These are phyloP conservation scores for Cercospora sp. DNA, from an alignment of 2,329 filamentous ascomycete species.

Conservation along the genomic window DNA sequence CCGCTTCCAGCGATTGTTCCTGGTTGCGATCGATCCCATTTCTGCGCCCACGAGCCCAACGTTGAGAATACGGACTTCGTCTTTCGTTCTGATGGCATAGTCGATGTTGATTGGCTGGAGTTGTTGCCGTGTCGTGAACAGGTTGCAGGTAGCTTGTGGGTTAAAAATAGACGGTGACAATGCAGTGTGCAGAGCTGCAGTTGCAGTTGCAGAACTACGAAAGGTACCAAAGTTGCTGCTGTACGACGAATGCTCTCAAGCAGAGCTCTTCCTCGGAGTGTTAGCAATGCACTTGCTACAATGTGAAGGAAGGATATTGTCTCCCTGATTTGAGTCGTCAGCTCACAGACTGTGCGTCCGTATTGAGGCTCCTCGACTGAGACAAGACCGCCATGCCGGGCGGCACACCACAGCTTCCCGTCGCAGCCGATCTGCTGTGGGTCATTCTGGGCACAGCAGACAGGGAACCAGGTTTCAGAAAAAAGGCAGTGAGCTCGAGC, in stretches of 20 bases:
- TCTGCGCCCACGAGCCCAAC: background rate
- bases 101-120: slow-evolving; percentile 2
- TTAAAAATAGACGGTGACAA: background rate
- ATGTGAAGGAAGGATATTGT: background rate
- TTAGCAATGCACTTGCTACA: background rate
- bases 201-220: background rate
- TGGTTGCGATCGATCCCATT: background rate
- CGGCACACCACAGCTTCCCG: background rate
- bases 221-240: background rate
- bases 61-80: background rate
- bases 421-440: background rate
- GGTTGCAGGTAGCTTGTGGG: background rate
- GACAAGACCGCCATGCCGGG: slow-evolving; percentile 1
- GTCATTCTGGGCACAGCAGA: background rate
- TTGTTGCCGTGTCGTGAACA: background rate
- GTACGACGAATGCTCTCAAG: background rate
- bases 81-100: background rate
- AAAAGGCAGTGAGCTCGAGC: background rate
- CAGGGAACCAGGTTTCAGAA: slow-evolving; percentile 2
- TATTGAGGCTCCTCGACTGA: background rate
- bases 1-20: no score
- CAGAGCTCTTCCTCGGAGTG: background rate
- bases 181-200: background rate
- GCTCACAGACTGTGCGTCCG: background rate
- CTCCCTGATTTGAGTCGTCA: background rate